Evolutionary conservation across 192 early-diverging fungal species (phyloP).

Genomic region (Entomortierella beljakovae): DNA sequence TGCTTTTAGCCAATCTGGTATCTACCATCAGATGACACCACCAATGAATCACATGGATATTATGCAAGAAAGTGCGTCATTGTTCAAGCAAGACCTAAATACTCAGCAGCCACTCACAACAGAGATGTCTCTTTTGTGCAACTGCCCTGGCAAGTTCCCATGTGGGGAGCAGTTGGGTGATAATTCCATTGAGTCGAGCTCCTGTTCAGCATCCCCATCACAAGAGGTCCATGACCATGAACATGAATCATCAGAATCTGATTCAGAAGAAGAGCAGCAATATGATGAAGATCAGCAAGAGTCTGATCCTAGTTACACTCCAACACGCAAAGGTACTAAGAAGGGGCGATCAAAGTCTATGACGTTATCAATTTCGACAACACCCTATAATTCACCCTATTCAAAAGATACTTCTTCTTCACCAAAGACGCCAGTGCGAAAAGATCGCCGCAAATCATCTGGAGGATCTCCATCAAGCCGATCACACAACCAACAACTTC

Average conservation of each 20-base stretch:
- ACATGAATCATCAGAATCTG: conserved; percentile 25
- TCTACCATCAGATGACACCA: conserved; percentile 34
- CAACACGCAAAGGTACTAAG: not conserved
- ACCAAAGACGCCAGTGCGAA: conserved; percentile 22
- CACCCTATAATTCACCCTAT: conserved; percentile 27
- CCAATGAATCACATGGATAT: conserved; percentile 40
- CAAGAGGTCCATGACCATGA: conserved; percentile 30
- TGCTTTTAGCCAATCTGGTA: conserved; percentile 3
- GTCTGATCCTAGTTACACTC: conserved; percentile 22
- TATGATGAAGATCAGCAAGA: conserved; percentile 17
- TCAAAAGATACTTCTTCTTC: conserved; percentile 9
- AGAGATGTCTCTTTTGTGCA: conserved; percentile 40
- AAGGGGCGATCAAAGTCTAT: conserved; percentile 23
- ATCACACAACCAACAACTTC: conserved; percentile 13
- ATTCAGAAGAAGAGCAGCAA: conserved; percentile 31
- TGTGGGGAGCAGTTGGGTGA: conserved; percentile 32
- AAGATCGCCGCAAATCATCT: conserved; percentile 43
- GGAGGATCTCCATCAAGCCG: conserved; percentile 30
- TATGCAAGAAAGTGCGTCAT: conserved; percentile 15
- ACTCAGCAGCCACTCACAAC: conserved; percentile 26
- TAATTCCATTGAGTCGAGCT: not conserved
- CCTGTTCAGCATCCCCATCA: conserved; percentile 7
- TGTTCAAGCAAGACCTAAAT: conserved; percentile 21
- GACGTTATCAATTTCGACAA: conserved; percentile 8
- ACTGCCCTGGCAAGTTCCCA: conserved; percentile 51